Percentiles rank a stretch among this genome's conserved stretches.
phyloP scores from a whole-genome alignment of 2,329 filamentous ascomycete genomes.

The Ramularia collo-cygni region DNA sequence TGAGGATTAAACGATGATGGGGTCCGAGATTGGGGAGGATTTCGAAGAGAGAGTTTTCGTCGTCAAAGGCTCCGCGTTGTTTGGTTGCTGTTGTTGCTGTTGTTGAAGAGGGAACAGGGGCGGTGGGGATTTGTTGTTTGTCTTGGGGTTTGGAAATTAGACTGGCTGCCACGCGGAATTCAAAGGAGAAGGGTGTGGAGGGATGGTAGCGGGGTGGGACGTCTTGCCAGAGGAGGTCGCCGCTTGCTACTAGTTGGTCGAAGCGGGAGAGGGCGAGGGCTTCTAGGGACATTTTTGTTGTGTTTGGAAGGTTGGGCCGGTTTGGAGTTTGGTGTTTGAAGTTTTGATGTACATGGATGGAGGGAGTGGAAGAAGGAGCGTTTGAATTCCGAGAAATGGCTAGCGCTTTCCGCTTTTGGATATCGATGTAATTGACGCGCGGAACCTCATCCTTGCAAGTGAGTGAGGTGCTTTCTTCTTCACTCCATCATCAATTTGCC shows the following conservation, averaged over 20 bases:
- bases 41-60: constrained; percentile 17
- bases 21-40: constrained; percentile 24
- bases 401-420: too few relatives aligned
- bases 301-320: too few relatives aligned
- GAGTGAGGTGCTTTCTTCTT: too few relatives aligned
- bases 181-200: constrained; percentile 8
- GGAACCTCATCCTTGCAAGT: too few relatives aligned
- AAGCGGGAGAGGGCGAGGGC: constrained; percentile 8
- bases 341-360: too few relatives aligned
- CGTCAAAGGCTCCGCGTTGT: constrained; percentile 12
- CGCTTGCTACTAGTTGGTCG: constrained; percentile 6
- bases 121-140: constrained; percentile 3
- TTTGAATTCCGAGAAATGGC: too few relatives aligned
- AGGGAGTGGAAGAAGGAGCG: too few relatives aligned
- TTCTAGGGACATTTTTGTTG: constrained; percentile 1
- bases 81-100: not conserved
- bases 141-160: constrained; percentile 13
- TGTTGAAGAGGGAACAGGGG: too few relatives aligned
- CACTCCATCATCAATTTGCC: too few relatives aligned
- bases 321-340: too few relatives aligned
- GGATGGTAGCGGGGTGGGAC: not conserved
- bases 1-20: constrained; percentile 31
- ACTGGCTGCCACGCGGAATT: constrained; percentile 11
- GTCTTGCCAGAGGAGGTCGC: constrained; percentile 10
- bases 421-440: too few relatives aligned